Evolutionary conservation across 768 basidiomycete species (phyloP), one percentile per base, ranked within the genome.

Genomic region (Phlebiopsis flavidoalba): DNA sequence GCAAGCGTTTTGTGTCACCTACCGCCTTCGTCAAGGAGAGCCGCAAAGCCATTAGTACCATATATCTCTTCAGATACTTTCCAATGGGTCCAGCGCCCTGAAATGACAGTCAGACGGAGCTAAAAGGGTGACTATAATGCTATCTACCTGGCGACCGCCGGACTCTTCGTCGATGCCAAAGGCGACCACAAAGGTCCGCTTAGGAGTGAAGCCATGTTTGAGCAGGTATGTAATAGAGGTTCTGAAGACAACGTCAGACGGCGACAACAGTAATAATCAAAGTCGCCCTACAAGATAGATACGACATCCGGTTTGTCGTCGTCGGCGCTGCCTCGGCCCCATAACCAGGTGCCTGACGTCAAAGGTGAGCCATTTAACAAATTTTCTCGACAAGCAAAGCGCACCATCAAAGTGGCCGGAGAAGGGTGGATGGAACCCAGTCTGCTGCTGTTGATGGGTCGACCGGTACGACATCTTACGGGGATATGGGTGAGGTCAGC

Each of bases 291-390:
- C 88, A 88, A 74, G 66, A 83, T 82, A n/a, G 81, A 81, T 58
- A 89, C 83, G 50, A 89, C 67, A n/a, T 83, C 85, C 52, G 80
- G 82, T 75, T 94, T 94, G 74, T 91, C 88, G 74, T 91, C 88
- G 66, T 93, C 91, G 2, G 75, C 76, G 52, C 81, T 79, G 37
- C 91, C 91, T 8, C 91, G 79, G 7, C 91, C 91, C 89, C 89
- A 92, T 17, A 93, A 77, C 61, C 77, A 80, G 55, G 81, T 74
- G n/a, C 80, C 82, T 75, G 57, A 12, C 31, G 19, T 31, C 21
- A 52, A 6, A 11, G 22, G 22, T 26, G 21, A 49, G 48, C 24
- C n/a, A 15, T 3, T 49, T 1, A 4, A 1, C 24, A 24, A 8
- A 3, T 1, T 11, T 3, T 3, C 19, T 11, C 6, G 3, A 49